A percentile compares a stretch with the other conserved stretches of the same genome.
Conservation (phyloP, 2,329 filamentous ascomycete genomes). For the Orbilia javanica region DNA sequence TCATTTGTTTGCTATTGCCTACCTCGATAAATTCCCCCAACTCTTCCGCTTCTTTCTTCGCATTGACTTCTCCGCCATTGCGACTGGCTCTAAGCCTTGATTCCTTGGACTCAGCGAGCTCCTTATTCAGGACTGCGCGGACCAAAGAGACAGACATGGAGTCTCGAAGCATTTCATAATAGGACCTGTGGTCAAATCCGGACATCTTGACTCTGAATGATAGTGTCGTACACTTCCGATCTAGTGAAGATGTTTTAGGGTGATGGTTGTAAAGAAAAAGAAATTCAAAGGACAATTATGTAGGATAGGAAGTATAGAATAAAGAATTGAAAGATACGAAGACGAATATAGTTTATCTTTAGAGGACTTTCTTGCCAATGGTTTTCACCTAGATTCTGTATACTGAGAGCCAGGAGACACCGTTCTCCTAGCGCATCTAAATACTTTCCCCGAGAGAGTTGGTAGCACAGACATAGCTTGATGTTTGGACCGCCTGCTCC, state of each 20-base stretch:
- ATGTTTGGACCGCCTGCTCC: neutral
- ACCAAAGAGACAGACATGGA: conserved; percentile 54
- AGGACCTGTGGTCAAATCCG: conserved; percentile 55
- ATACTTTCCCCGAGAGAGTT: conserved; percentile 34
- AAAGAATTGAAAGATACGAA: conserved; percentile 5
- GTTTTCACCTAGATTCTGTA: conserved; percentile 30
- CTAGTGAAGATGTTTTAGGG: neutral
- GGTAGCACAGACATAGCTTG: conserved; percentile 39
- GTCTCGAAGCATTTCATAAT: conserved; percentile 56
- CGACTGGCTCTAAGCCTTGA: conserved; percentile 39
- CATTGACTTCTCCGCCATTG: conserved; percentile 53
- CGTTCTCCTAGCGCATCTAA: conserved; percentile 39
- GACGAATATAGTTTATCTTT: neutral
- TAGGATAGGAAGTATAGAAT: neutral
- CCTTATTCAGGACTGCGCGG: conserved; percentile 55
- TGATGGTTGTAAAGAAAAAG: neutral
- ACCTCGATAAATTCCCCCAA: conserved; percentile 55
- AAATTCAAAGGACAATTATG: neutral
- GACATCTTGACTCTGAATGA: conserved; percentile 39
- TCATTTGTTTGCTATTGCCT: conserved; percentile 4
- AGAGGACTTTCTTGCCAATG: conserved; percentile 22
- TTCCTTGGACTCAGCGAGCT: conserved; percentile 55
- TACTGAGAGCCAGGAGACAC: conserved; percentile 17
- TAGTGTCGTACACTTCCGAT: conserved; percentile 36
- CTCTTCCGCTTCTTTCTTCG: conserved; percentile 51